Evolutionary conservation across 345 rosid genomes (phyloP).

Genomic region (Arabis hirsuta): DNA sequence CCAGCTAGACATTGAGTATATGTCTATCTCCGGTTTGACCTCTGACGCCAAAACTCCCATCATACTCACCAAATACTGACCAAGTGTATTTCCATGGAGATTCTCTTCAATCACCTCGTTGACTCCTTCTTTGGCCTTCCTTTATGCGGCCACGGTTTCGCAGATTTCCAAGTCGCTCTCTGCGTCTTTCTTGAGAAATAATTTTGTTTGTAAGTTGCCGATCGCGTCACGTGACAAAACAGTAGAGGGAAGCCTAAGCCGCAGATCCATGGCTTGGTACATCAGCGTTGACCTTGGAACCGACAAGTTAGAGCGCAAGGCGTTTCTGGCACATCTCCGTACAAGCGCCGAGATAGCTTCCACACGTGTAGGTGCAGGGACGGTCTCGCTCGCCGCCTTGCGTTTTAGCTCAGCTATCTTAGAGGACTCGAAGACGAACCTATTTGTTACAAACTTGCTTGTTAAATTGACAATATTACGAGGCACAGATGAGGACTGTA

Average conservation of each 20-base stretch:
- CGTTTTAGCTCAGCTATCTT: constrained; percentile 40
- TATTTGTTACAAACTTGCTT: neutral
- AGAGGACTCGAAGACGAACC: constrained; percentile 35
- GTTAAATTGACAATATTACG: neutral
- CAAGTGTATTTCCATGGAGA: neutral
- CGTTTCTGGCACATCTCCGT: constrained; percentile 29
- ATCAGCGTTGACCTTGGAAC: constrained; percentile 1
- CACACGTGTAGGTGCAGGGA: constrained; percentile 35
- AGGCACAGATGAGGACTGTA: neutral
- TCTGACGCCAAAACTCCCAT: neutral
- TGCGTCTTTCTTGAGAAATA: constrained; percentile 12
- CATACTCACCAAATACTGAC: neutral
- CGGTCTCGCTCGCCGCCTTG: constrained; percentile 22
- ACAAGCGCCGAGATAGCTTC: constrained; percentile 44
- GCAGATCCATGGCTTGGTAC: constrained; percentile 46
- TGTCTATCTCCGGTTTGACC: constrained; percentile 23
- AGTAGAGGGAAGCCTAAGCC: constrained; percentile 31
- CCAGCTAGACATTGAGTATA: constrained; percentile 48
- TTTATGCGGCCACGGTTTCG: constrained; percentile 30
- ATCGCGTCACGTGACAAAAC: constrained; percentile 26
- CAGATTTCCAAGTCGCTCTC: constrained; percentile 28
- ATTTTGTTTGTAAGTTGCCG: constrained; percentile 34
- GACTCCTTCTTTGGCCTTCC: constrained; percentile 29
- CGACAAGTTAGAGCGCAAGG: constrained; percentile 14
- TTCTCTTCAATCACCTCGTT: constrained; percentile 7